These are phyloP conservation scores for Hygrophila difformis DNA, from an alignment of 257 asterid species.

Conservation along the genomic window DNA sequence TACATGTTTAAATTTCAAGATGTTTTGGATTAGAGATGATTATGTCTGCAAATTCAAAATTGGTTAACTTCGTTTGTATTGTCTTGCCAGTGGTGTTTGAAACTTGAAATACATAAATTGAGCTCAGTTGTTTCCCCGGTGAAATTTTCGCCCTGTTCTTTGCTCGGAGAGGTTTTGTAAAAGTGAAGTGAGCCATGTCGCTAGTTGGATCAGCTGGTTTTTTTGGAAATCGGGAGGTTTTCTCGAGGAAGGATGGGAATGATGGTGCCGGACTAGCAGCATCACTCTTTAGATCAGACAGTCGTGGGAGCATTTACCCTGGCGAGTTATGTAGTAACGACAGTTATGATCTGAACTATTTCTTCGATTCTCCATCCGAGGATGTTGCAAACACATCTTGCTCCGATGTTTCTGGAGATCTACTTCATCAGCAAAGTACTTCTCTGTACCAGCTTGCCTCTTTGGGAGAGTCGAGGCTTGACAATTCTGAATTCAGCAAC, in stretches of 20 bases:
- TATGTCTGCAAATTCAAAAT: background rate
- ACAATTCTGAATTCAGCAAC: conserved; percentile 16
- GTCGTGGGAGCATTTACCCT: conserved; percentile 33
- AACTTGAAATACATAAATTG: too few relatives aligned
- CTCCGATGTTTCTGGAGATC: conserved; percentile 24
- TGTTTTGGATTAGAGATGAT: too few relatives aligned
- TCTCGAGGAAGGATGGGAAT: conserved; percentile 34
- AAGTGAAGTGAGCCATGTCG: conserved; percentile 63
- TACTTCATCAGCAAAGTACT: conserved; percentile 24
- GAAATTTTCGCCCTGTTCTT: too few relatives aligned
- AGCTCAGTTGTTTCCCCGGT: too few relatives aligned
- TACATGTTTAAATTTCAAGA: background rate
- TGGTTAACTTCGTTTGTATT: background rate
- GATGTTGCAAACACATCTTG: conserved; percentile 27
- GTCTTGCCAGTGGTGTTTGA: background rate
- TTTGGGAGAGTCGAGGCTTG: conserved; percentile 19
- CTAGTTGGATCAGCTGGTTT: conserved; percentile 49
- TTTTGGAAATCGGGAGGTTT: conserved; percentile 35
- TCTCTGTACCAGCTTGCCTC: conserved; percentile 25
- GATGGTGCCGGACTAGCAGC: conserved; percentile 28
- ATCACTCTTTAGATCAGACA: conserved; percentile 33
- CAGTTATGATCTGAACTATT: conserved; percentile 42
- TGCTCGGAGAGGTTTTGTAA: too few relatives aligned
- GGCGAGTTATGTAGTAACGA: conserved; percentile 45
- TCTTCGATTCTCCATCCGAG: conserved; percentile 55